phyloP scores from a whole-genome alignment of 495 filamentous ascomycete species.

The Aspergillus ellipticus region DNA sequence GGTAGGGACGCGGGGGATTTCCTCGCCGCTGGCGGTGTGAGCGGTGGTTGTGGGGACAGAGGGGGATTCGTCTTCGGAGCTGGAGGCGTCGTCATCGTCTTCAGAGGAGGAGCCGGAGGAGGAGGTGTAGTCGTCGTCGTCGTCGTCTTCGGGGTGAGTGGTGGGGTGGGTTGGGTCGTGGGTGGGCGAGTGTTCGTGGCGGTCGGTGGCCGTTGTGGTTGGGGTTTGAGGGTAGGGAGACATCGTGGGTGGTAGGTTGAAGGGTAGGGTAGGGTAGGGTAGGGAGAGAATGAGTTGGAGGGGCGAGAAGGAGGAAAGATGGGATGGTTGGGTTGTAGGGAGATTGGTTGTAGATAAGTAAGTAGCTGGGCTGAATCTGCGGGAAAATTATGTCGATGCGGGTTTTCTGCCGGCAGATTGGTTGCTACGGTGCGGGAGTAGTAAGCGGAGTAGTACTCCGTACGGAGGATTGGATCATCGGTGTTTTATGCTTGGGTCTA shows the following conservation, averaged over 20 bases:
- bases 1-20: slow-evolving; percentile 27
- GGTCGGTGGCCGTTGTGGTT: neutral
- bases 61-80: neutral
- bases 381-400: neutral
- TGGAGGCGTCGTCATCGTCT: slow-evolving; percentile 14
- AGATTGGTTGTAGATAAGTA: too few relatives aligned
- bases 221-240: neutral
- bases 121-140: slow-evolving; percentile 39
- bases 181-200: slow-evolving; percentile 7
- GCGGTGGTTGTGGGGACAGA: neutral
- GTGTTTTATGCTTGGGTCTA: too few relatives aligned
- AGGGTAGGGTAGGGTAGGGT: neutral
- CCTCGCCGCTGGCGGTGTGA: slow-evolving; percentile 3
- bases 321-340: too few relatives aligned
- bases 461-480: too few relatives aligned
- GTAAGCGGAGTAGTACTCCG: too few relatives aligned
- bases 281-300: neutral
- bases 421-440: too few relatives aligned
- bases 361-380: neutral
- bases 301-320: too few relatives aligned
- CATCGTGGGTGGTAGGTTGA: neutral
- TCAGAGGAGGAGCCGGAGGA: slow-evolving; percentile 36
- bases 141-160: slow-evolving; percentile 7
- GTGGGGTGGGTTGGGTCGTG: slow-evolving; percentile 3
- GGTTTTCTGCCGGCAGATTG: too few relatives aligned